These are phyloP conservation scores for Caulochytrium protostelioides DNA, from an alignment of 371 early-diverging fungal genomes.

Conservation along the genomic window DNA sequence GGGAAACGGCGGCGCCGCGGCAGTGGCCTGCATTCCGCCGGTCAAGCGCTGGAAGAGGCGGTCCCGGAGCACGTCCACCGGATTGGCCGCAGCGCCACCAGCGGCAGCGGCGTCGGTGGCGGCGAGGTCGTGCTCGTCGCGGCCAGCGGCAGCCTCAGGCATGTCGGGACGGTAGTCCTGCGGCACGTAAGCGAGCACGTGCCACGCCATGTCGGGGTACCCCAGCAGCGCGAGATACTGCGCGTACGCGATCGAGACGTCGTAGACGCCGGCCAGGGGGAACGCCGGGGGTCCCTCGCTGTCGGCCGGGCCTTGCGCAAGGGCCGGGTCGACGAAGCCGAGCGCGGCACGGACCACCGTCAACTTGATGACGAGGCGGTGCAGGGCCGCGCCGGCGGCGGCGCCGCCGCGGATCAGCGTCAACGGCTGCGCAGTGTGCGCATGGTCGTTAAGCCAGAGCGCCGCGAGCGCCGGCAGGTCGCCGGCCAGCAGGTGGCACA, in stretches of 20 bases:
- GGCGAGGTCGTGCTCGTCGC: conserved; percentile 17
- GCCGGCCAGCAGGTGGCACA: conserved; percentile 77
- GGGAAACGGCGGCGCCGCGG: conserved; percentile 36
- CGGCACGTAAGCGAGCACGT: conserved; percentile 56
- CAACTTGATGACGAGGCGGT: conserved; percentile 68
- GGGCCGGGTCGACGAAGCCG: conserved; percentile 41
- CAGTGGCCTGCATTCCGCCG: conserved; percentile 12
- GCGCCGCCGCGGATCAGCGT: too few species aligned
- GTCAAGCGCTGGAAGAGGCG: conserved; percentile 38
- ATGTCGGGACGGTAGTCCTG: conserved; percentile 44
- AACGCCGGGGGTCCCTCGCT: conserved; percentile 9
- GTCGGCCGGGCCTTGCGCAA: conserved; percentile 6
- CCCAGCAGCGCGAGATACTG: conserved; percentile 6
- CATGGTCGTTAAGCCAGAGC: too few species aligned
- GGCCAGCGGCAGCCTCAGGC: conserved; percentile 44
- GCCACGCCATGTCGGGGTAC: background rate
- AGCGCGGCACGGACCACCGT: conserved; percentile 76
- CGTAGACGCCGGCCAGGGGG: conserved; percentile 50
- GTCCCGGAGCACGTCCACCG: conserved; percentile 51
- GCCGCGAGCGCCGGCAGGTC: too few species aligned
- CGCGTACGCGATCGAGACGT: conserved; percentile 70
- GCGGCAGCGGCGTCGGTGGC: conserved; percentile 4
- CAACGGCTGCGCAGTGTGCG: too few species aligned
- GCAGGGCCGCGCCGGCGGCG: too few species aligned
- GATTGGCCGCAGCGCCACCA: conserved; percentile 34